Conservation (phyloP, 768 basidiomycete species). For the Xerocomus brunneocitrinus region DNA sequence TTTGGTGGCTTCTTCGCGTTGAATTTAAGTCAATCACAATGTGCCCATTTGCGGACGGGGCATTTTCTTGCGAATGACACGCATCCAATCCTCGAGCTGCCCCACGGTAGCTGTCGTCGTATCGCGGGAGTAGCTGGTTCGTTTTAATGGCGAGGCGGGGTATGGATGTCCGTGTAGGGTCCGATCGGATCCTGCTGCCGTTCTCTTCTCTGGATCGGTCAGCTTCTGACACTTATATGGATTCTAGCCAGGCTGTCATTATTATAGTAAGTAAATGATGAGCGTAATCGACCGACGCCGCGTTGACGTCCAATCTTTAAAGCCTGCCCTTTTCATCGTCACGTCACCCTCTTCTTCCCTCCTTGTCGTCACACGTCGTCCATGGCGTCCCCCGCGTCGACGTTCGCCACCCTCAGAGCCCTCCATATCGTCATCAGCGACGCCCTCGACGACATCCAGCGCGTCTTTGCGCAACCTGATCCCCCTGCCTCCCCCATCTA, state of each 20-base stretch:
- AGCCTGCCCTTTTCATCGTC: constrained; percentile 9
- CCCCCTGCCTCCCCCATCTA: constrained; percentile 18
- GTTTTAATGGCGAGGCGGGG: background rate
- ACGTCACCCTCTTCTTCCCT: constrained; percentile 5
- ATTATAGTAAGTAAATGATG: constrained; percentile 5
- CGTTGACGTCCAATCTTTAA: constrained; percentile 10
- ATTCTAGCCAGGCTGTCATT: background rate
- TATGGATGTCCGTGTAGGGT: background rate
- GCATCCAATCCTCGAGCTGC: background rate
- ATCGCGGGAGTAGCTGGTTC: background rate
- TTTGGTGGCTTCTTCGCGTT: constrained; percentile 8
- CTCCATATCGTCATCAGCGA: constrained; percentile 64
- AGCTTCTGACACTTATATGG: constrained; percentile 12
- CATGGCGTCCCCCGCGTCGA: constrained; percentile 40
- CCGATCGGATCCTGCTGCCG: constrained; percentile 4
- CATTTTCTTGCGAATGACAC: background rate
- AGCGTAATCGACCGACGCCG: background rate
- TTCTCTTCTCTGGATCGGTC: constrained; percentile 18
- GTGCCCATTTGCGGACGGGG: background rate
- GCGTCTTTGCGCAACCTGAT: constrained; percentile 40
- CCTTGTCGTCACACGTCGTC: constrained; percentile 7
- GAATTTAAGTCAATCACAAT: constrained; percentile 6
- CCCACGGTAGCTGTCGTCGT: background rate
- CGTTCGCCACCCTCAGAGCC: constrained; percentile 59
- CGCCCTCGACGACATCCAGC: constrained; percentile 65